Conservation (phyloP, 345 rosid genomes). For the Citrus mangshanensis region DNA sequence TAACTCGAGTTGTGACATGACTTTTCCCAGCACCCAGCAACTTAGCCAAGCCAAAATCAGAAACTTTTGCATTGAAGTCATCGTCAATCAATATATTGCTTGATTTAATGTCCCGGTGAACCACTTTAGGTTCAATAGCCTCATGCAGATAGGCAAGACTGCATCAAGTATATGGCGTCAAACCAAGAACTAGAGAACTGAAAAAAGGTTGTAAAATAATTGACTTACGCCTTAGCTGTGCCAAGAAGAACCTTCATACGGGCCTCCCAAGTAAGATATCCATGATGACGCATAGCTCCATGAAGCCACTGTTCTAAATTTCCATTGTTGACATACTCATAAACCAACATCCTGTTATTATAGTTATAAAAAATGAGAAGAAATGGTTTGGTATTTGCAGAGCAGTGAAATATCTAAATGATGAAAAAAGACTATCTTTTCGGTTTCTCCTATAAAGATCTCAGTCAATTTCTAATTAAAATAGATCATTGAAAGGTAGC, state of each 20-base stretch:
- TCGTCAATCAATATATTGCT: constrained; percentile 93
- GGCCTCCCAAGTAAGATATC: constrained; percentile 89
- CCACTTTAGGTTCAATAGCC: constrained; percentile 99
- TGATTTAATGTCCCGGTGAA: constrained; percentile 96
- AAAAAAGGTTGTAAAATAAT: constrained; percentile 2
- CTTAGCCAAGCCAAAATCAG: constrained; percentile 98
- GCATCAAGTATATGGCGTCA: constrained; percentile 28
- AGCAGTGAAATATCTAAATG: not conserved
- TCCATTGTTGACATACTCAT: constrained; percentile 78
- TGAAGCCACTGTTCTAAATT: constrained; percentile 91
- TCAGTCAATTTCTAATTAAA: not conserved
- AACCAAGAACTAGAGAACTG: constrained; percentile 7
- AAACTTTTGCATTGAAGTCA: constrained; percentile 88
- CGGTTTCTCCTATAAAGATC: not conserved
- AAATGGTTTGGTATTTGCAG: not conserved
- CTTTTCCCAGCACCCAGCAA: constrained; percentile 96
- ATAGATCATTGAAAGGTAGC: not conserved
- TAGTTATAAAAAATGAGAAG: not conserved
- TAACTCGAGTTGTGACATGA: constrained; percentile 93
- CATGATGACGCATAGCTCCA: constrained; percentile 77
- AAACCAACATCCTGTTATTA: constrained; percentile 59
- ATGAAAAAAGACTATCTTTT: not conserved
- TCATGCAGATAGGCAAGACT: constrained; percentile 98
- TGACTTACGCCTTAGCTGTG: constrained; percentile 87
- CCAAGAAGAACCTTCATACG: constrained; percentile 71